Percentiles rank a stretch among this genome's conserved stretches.
These are phyloP conservation scores for Gossypium gossypioides DNA, from an alignment of 441 rosid genomes.

Conservation along the genomic window DNA sequence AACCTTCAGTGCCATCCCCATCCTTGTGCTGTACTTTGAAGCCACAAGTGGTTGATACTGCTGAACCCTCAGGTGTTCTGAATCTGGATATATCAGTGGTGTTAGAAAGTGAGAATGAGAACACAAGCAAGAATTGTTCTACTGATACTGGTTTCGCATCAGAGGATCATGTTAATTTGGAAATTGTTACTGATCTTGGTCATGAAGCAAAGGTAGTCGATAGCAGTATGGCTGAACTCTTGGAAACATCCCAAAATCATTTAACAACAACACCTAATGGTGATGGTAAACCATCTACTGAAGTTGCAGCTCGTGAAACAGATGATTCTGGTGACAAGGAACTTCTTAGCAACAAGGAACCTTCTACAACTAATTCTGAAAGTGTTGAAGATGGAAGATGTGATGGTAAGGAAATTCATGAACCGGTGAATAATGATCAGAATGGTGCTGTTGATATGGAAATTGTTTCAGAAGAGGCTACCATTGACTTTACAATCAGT, in stretches of 20 bases:
- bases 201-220: not conserved
- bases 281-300: constrained; percentile 5
- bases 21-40: constrained; percentile 8
- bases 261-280: not conserved
- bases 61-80: constrained; percentile 1
- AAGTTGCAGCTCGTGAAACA: constrained; percentile 14
- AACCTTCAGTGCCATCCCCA: constrained; percentile 4
- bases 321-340: constrained; percentile 6
- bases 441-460: not conserved
- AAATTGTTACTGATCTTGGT: not conserved
- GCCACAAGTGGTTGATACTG: constrained; percentile 1
- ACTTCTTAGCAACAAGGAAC: not conserved
- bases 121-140: constrained; percentile 1
- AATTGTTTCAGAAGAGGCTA: not conserved
- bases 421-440: not conserved
- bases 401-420: not conserved
- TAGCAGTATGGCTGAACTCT: not conserved
- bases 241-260: constrained; percentile 10
- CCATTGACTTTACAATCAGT: not conserved
- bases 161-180: constrained; percentile 1
- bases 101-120: constrained; percentile 4
- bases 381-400: constrained; percentile 7
- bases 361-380: constrained; percentile 1
- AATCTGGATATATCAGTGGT: constrained; percentile 10
- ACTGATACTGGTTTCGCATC: not conserved